Conservation (phyloP, 1,284 basidiomycete species). For the Ceratobasidium sp. region DNA sequence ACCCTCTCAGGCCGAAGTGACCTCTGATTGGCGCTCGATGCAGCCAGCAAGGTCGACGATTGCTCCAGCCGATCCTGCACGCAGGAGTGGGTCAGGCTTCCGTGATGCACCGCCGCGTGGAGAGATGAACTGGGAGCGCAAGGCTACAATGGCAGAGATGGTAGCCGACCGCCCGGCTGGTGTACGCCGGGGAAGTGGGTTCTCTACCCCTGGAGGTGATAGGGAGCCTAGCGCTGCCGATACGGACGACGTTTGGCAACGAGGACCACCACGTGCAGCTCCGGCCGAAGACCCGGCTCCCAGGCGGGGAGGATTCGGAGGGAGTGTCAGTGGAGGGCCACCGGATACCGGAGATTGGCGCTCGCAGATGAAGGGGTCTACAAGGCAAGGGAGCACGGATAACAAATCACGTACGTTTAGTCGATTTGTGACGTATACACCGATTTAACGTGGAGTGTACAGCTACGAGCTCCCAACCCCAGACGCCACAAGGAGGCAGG, state of each 20-base stretch:
- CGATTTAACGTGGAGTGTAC: constrained; percentile 36
- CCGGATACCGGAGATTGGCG: constrained; percentile 41
- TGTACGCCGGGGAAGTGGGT: constrained; percentile 61
- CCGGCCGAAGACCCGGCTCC: not conserved
- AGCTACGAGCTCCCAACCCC: constrained; percentile 76
- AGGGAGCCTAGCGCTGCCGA: constrained; percentile 62
- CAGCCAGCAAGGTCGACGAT: constrained; percentile 53
- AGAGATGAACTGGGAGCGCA: constrained; percentile 36
- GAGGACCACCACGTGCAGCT: constrained; percentile 54
- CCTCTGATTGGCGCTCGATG: constrained; percentile 72
- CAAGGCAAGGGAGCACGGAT: constrained; percentile 26
- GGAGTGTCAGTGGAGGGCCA: constrained; percentile 4
- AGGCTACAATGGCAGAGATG: constrained; percentile 31
- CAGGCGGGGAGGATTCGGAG: constrained; percentile 33
- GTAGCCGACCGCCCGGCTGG: constrained; percentile 19
- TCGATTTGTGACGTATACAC: constrained; percentile 14
- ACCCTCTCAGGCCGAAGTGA: constrained; percentile 47
- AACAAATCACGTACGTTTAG: constrained; percentile 24
- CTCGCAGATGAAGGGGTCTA: constrained; percentile 37
- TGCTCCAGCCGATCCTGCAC: constrained; percentile 51
- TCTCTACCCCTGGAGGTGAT: constrained; percentile 58
- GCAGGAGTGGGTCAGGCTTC: constrained; percentile 21
- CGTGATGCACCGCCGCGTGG: constrained; percentile 17
- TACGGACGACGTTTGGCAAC: constrained; percentile 74
- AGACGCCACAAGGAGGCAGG: constrained; percentile 77